Percentiles rank a stretch among this genome's conserved stretches.
These are phyloP conservation scores for Graphilbum sp. DNA, from an alignment of 2,329 filamentous ascomycete genomes.

Conservation along the genomic window DNA sequence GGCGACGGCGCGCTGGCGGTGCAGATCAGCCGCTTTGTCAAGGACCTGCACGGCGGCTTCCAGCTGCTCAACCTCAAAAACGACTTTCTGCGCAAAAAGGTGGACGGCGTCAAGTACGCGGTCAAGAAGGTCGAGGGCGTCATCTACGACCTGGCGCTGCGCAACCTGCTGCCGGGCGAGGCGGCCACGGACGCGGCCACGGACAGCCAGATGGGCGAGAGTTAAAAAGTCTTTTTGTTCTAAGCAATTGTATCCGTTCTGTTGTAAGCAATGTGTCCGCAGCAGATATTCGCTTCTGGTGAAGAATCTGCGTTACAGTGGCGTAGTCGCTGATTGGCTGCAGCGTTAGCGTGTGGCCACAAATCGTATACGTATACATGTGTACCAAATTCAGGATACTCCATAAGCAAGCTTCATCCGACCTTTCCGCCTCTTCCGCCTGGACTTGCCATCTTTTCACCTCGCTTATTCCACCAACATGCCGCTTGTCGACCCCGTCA, in stretches of 20 bases:
- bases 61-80: slow-evolving; percentile 97
- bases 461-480: too few species aligned
- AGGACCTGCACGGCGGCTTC: slow-evolving; percentile 89
- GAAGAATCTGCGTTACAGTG: too few species aligned
- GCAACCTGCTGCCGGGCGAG: slow-evolving; percentile 53
- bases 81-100: slow-evolving; percentile 70
- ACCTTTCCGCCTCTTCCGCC: too few species aligned
- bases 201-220: slow-evolving; percentile 8
- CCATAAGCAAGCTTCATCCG: too few species aligned
- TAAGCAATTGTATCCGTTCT: too few species aligned
- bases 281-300: too few species aligned
- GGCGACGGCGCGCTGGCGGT: slow-evolving; percentile 77
- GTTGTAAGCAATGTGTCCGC: too few species aligned
- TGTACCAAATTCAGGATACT: too few species aligned
- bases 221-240: background rate
- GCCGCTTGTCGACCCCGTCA: slow-evolving; percentile 17
- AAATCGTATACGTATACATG: too few species aligned
- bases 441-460: too few species aligned
- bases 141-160: slow-evolving; percentile 82
- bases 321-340: too few species aligned
- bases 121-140: slow-evolving; percentile 98
- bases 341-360: too few species aligned
- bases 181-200: slow-evolving; percentile 4
- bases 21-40: slow-evolving; percentile 81
- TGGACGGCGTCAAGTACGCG: slow-evolving; percentile 89